phyloP scores from a whole-genome alignment of 1,139 yeast species.

The Sugiyamaella japonica region DNA sequence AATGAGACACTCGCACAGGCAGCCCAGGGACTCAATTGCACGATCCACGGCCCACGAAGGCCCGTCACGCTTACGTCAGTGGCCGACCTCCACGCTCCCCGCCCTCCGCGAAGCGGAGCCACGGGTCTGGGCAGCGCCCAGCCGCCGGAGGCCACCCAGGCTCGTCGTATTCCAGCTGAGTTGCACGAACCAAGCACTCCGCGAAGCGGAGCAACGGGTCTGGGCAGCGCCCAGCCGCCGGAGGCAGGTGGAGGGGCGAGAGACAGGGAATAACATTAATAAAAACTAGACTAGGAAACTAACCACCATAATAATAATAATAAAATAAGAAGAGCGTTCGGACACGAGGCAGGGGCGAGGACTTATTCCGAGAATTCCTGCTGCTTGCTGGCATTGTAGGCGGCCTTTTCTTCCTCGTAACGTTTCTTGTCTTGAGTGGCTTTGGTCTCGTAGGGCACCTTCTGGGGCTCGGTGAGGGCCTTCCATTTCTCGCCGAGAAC shows the following conservation, averaged over 20 bases:
- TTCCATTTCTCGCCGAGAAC: constrained; percentile 96
- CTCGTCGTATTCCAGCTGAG: too few relatives aligned
- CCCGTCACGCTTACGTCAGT: too few relatives aligned
- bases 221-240: constrained; percentile 2
- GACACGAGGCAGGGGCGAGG: neutral
- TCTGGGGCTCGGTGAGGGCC: constrained; percentile 77
- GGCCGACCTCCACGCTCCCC: too few relatives aligned
- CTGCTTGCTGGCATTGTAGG: constrained; percentile 49
- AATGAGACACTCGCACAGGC: too few relatives aligned
- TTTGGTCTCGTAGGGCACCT: constrained; percentile 84
- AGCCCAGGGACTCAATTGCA: too few relatives aligned
- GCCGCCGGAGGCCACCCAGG: too few relatives aligned
- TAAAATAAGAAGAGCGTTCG: constrained; percentile 5
- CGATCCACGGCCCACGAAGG: too few relatives aligned
- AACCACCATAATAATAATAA: constrained; percentile 13
- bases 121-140: too few relatives aligned
- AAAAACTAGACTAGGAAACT: constrained; percentile 2
- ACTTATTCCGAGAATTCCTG: constrained; percentile 33
- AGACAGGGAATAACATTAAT: constrained; percentile 3
- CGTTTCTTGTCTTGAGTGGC: constrained; percentile 97
- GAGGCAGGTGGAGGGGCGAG: neutral
- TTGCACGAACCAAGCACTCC: neutral
- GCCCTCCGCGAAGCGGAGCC: too few relatives aligned
- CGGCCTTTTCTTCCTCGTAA: constrained; percentile 94
- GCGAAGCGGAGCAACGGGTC: neutral